These are phyloP conservation scores for Ceratobasidium sp. DNA, from an alignment of 1,284 basidiomycete species.

Conservation along the genomic window DNA sequence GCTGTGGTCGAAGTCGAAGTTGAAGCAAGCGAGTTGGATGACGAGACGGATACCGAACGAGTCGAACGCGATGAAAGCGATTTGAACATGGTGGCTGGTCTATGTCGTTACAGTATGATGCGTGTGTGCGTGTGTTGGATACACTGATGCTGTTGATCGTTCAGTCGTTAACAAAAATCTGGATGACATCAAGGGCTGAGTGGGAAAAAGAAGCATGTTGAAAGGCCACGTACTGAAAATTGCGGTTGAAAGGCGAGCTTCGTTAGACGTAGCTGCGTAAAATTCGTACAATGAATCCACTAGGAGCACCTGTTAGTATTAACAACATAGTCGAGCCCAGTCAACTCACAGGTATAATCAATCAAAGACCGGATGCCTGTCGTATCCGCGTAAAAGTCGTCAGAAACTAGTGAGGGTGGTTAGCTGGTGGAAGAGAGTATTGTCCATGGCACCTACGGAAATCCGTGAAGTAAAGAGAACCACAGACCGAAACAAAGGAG, in stretches of 20 bases:
- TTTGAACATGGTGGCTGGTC: constrained; percentile 35
- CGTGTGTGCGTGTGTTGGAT: constrained; percentile 26
- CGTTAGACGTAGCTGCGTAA: constrained; percentile 34
- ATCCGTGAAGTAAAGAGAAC: constrained; percentile 15
- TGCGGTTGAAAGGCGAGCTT: constrained; percentile 26
- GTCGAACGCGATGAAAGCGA: constrained; percentile 35
- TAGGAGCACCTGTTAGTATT: neutral
- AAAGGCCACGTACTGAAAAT: constrained; percentile 25
- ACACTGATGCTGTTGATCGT: constrained; percentile 34
- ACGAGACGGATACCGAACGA: constrained; percentile 18
- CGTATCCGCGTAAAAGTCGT: constrained; percentile 35
- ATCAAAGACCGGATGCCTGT: constrained; percentile 11
- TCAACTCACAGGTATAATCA: neutral
- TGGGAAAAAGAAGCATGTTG: constrained; percentile 1
- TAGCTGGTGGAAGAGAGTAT: neutral
- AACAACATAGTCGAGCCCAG: neutral
- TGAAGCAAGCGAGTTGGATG: constrained; percentile 8
- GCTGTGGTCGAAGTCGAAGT: neutral
- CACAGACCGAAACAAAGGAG: constrained; percentile 28
- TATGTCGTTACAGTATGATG: constrained; percentile 38
- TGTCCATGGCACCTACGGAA: neutral
- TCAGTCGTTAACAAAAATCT: constrained; percentile 34
- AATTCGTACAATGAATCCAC: constrained; percentile 30
- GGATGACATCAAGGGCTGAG: constrained; percentile 12
- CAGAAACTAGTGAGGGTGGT: constrained; percentile 21